Base-by-base conservation (phyloP, 2,329 filamentous ascomycete genomes). In the Alternaria sp. region DNA sequence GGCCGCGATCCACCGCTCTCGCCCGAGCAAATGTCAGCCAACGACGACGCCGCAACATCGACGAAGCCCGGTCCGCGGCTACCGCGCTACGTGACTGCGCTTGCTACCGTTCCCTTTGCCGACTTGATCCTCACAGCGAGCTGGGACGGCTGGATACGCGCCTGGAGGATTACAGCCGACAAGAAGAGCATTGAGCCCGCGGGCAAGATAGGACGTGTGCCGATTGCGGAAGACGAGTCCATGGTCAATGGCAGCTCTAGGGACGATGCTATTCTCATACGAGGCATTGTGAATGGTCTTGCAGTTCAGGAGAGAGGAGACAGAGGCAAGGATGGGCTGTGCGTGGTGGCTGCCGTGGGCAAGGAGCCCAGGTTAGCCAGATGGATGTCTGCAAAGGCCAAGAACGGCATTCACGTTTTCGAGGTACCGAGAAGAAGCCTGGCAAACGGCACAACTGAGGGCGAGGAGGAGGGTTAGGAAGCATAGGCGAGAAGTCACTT, bases 121-220 rank as follows among this genome's bases (percentile, higher is more conserved):
- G 93, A 99, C 74, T 84, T 97, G 54, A 88, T 99, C 60, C 84
- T 99, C 54, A 96, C 90, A 68, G 96, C 95, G 30, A 97, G 93
- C 80, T 99, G 95, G 94, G 96, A 97, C 77, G 96, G 96, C 3
- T 89, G 88, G 79, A 86, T 99, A 61, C 86, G 95, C 53, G 90
- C 90, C 6, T 99, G 96, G 96, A 89, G 87, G 64, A 85, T 99
- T 19, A 91, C 89, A 10, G 64, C 68, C 57, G 88, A 92, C 45
- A 95, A 97, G 78, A 96, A 94, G 82, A 73, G 68, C 21, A 74
- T 99, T 47, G 90, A 96, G 73, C 82, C 88, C 0, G 80, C 93
- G 8, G 93, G 93, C 1, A 84, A 88, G 2, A 83, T 96, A 28
- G 90, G 88, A 13, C 68, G 67, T 3, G 62, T 78, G 10, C 69